Evolutionary conservation across 768 basidiomycete genomes (phyloP), one percentile per base, ranked within the genome.

Genomic region (Termitomyces sp.): DNA sequence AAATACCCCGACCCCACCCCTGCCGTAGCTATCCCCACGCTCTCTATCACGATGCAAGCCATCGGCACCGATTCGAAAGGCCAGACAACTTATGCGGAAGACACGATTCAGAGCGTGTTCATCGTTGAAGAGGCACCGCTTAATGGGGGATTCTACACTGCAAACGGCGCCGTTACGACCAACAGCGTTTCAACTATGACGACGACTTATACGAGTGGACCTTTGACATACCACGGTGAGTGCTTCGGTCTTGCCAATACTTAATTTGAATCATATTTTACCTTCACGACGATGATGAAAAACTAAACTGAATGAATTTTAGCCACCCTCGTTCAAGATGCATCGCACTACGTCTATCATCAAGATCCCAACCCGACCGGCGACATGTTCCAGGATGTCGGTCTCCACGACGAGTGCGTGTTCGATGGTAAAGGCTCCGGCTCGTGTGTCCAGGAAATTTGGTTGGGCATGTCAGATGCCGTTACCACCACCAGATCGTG

Each of bases 101-200:
- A 54, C 6, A 3, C 11, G 5, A 29, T 35, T 10, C 11, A 25
- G 23, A 54, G 53, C n/a, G 41, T 54, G 3, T 49, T 35, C 12
- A 27, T 22, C 25, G 45, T 47, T 10, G 35, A 36, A 36, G 27
- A 23, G 9, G 52, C 36, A 0, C 22, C 22, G 3, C 52, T 46
- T 27, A 49, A 54, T 13, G 46, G 40, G 0, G 53, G 53, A 7
- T 47, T 48, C 46, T 49, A 49, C 46, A 54, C 45, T 22, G 39
- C 38, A 22, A n/a, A 48, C 11, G 52, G 52, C 2, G n/a, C 47
- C n/a, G 44, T 40, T 5, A 49, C 46, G 4, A 54, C 46, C 27
- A 50, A 35, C 39, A 40, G 27, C 15, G 29, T 51, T 32, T 51
- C 27, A 9, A 41, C 27, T 5, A 15, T 20, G 15, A 51, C 39